phyloP scores from a whole-genome alignment of 495 filamentous ascomycete species.

The Ascodesmis nigricans region DNA sequence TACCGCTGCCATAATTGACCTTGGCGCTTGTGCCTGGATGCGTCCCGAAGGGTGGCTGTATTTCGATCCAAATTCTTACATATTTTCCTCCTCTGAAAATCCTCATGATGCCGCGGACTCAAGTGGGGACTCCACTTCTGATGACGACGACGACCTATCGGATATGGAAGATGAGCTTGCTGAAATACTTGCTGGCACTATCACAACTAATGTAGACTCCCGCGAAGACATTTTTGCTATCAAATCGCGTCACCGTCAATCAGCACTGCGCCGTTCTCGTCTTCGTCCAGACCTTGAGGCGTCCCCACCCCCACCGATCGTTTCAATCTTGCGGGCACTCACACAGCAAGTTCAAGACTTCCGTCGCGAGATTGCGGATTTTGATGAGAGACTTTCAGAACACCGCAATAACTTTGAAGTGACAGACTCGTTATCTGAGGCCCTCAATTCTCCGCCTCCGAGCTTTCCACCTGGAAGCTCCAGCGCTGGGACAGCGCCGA shows the following conservation, averaged over 20 bases:
- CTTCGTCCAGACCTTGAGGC: not conserved
- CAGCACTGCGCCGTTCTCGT: not conserved
- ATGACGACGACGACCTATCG: conserved; percentile 16
- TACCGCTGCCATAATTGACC: conserved; percentile 59
- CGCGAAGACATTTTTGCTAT: conserved; percentile 8
- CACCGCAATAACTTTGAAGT: conserved; percentile 45
- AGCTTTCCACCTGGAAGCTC: conserved; percentile 17
- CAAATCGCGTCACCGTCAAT: conserved; percentile 9
- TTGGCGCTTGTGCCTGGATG: conserved; percentile 64
- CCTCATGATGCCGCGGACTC: conserved; percentile 25
- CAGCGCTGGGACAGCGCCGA: conserved; percentile 14
- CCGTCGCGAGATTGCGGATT: conserved; percentile 46
- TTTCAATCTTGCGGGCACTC: conserved; percentile 32
- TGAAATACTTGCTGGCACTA: conserved; percentile 13
- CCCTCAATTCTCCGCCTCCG: conserved; percentile 5
- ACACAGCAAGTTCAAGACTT: conserved; percentile 43
- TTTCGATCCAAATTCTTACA: conserved; percentile 43
- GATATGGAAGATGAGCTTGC: conserved; percentile 16
- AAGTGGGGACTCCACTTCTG: conserved; percentile 15
- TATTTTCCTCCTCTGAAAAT: too few relatives aligned
- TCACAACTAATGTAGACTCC: not conserved
- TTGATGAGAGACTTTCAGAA: conserved; percentile 53
- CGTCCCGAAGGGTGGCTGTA: conserved; percentile 77
- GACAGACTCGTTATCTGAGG: conserved; percentile 24
- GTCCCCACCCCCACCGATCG: conserved; percentile 27